Evolutionary conservation across 2,329 filamentous ascomycete genomes (phyloP).

Genomic region (Fusarium chuoi): DNA sequence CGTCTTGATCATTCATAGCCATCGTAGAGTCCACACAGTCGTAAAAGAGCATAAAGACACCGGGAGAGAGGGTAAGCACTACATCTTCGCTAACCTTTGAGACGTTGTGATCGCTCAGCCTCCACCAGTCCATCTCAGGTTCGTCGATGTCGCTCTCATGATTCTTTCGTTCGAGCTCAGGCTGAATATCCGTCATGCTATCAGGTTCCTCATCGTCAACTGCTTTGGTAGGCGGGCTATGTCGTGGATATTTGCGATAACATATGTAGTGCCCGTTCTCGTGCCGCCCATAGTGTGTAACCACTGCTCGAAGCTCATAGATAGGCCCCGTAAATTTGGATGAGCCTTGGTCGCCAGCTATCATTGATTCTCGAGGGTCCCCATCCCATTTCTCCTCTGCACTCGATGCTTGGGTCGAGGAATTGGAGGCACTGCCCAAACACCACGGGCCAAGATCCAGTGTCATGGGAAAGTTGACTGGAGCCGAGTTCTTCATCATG

Average conservation of each 20-base stretch:
- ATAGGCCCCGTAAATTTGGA: constrained; percentile 67
- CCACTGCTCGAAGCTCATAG: constrained; percentile 83
- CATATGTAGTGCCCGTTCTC: constrained; percentile 97
- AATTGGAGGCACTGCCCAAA: constrained; percentile 65
- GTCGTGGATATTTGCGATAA: constrained; percentile 75
- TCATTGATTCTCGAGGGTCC: constrained; percentile 77
- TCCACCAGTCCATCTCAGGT: constrained; percentile 78
- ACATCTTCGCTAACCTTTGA: constrained; percentile 76
- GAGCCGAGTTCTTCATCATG: constrained; percentile 84
- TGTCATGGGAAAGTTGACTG: constrained; percentile 77
- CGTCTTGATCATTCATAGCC: constrained; percentile 52
- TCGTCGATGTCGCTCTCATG: constrained; percentile 35
- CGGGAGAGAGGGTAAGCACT: constrained; percentile 76
- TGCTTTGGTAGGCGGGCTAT: constrained; percentile 15
- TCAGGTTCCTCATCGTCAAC: constrained; percentile 28
- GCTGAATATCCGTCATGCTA: constrained; percentile 4
- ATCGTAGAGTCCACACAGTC: constrained; percentile 72
- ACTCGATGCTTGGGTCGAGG: not conserved
- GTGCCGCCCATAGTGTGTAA: constrained; percentile 90
- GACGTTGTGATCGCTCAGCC: constrained; percentile 90
- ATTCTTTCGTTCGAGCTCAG: constrained; percentile 4
- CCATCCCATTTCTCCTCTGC: constrained; percentile 74
- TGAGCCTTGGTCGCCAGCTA: constrained; percentile 63
- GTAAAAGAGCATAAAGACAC: constrained; percentile 98
- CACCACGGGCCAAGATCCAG: constrained; percentile 89